Evolutionary conservation across 2,329 filamentous ascomycete species (phyloP), one percentile per base, ranked within the genome.

Genomic region (Pestalotiopsis sp.): DNA sequence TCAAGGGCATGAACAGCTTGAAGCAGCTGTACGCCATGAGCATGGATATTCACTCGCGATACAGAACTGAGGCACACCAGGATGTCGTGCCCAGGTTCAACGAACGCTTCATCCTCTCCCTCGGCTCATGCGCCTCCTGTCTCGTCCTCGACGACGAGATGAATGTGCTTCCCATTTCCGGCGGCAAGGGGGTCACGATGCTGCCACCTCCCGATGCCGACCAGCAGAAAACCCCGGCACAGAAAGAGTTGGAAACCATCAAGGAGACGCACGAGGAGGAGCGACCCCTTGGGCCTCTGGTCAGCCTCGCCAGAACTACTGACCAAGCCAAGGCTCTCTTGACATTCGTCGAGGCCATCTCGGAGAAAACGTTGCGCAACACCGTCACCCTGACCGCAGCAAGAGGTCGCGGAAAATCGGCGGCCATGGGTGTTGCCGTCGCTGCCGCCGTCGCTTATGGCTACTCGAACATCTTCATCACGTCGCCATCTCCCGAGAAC

Each of bases 391-490:
- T 99, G 73, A 99, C 96, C 12, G 96, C 96, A 20, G 95, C 92
- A 49, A 91, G 96, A 90, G 96, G 96, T 80, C 91, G 96, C 76
- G 96, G 96, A 82, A 99, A 99, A 82, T 99, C 96, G 23, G 97
- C 96, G 20, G 96, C 96, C 31, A 88, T 99, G 76, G 96, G 96
- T 81, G 91, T 99, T 65, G 94, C 96, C 3, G 92, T 99, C 58
- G 96, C 96, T 3, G 94, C 96, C 2, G 97, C 97, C 1, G 89
- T 99, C 59, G 95, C 96, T 1, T 93, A 98, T 78, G 96, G 96
- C 31, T 99, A 99, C 82, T 97, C 94, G 84, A 99, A 99, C 80
- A 97, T 99, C 76, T 99, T 99, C 82, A 97, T 99, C 78, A 99
- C 96, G 1, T 98, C 95, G 1, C 95, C 95, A 0, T 98, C 94